Percentiles rank a stretch among this genome's conserved stretches.
phyloP scores from a whole-genome alignment of 805 yeast genomes.

The Candida montana region DNA sequence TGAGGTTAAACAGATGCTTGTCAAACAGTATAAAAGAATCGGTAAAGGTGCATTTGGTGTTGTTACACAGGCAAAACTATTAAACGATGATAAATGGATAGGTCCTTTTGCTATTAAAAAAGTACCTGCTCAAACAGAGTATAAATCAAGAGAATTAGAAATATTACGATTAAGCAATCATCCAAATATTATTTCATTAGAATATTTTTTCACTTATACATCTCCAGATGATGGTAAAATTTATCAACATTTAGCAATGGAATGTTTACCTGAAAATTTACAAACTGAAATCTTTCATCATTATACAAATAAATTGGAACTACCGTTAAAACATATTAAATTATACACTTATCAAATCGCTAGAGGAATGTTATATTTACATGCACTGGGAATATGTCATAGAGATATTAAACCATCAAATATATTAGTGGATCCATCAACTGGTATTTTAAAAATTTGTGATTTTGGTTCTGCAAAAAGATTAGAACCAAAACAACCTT shows the following conservation, averaged over 20 bases:
- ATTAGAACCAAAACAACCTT: constrained; percentile 73
- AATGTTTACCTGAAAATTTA: constrained; percentile 75
- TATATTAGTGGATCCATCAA: constrained; percentile 66
- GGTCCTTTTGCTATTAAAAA: constrained; percentile 84
- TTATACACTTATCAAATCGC: constrained; percentile 76
- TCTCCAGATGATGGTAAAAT: constrained; percentile 58
- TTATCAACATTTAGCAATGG: constrained; percentile 83
- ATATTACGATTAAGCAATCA: constrained; percentile 69
- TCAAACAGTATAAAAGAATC: constrained; percentile 65
- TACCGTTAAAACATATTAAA: constrained; percentile 71
- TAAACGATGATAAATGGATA: constrained; percentile 44
- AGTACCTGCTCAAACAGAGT: constrained; percentile 84
- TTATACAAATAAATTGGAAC: constrained; percentile 50
- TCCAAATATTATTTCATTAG: constrained; percentile 70
- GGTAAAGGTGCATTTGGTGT: constrained; percentile 89
- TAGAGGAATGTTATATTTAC: constrained; percentile 77
- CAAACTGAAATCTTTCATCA: constrained; percentile 71
- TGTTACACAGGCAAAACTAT: constrained; percentile 66
- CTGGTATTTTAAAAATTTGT: constrained; percentile 66
- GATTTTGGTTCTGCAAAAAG: constrained; percentile 85
- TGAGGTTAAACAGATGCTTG: constrained; percentile 53
- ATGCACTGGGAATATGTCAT: constrained; percentile 75
- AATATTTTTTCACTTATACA: constrained; percentile 65
- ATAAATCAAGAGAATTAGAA: constrained; percentile 76
- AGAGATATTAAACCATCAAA: constrained; percentile 84